Conservation (phyloP, 805 yeast genomes). For the Candida maesae region DNA sequence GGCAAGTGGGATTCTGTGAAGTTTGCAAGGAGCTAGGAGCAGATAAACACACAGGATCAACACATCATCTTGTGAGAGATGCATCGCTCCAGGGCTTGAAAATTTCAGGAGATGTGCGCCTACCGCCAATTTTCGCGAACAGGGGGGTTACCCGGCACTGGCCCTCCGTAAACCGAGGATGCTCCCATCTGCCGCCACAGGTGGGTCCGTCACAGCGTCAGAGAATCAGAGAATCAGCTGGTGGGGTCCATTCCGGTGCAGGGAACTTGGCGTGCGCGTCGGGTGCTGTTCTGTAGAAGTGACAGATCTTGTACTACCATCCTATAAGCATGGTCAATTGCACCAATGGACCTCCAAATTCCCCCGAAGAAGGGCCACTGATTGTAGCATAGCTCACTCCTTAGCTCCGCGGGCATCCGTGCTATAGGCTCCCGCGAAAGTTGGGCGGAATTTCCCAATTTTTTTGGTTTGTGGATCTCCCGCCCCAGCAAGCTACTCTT, state of each 20-base stretch:
- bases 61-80: neutral
- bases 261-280: no score
- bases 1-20: neutral
- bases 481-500: conserved; percentile 9
- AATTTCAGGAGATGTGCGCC: conserved; percentile 1
- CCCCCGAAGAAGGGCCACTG: neutral
- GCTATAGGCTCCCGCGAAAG: conserved; percentile 3
- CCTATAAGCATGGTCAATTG: no score
- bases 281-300: no score
- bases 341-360: neutral
- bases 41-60: no score
- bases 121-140: neutral
- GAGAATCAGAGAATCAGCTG: no score
- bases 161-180: no score
- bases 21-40: neutral
- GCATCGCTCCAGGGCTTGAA: neutral
- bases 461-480: conserved; percentile 13
- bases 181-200: no score
- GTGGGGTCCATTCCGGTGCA: no score
- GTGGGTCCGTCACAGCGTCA: no score
- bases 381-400: no score
- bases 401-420: neutral
- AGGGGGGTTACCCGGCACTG: conserved; percentile 1
- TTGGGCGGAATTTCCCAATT: conserved; percentile 6
- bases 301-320: no score